A percentile compares a stretch with the other conserved stretches of the same genome.
Conservation (phyloP, 2,329 filamentous ascomycete species). For the Fusarium buxicola region DNA sequence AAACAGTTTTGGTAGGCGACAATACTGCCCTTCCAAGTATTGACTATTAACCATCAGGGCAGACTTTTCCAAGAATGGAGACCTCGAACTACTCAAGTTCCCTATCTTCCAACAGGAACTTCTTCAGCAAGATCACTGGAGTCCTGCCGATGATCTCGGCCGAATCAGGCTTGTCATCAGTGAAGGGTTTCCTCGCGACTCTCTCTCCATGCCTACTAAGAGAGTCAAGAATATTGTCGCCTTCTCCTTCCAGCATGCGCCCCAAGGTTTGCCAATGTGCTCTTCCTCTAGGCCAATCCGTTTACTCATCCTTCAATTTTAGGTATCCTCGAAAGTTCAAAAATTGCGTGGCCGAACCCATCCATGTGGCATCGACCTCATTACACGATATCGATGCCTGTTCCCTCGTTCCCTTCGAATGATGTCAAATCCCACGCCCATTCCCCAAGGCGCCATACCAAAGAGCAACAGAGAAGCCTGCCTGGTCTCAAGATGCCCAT, state of each 20-base stretch:
- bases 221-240: slow-evolving; percentile 77
- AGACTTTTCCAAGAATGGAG: slow-evolving; percentile 68
- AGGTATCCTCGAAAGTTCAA: slow-evolving; percentile 77
- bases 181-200: slow-evolving; percentile 74
- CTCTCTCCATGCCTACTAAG: slow-evolving; percentile 66
- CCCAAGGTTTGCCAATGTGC: slow-evolving; percentile 67
- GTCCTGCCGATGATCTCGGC: slow-evolving; percentile 75
- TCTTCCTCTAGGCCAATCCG: fast-evolving
- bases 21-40: too few species aligned
- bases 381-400: slow-evolving; percentile 55
- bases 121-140: slow-evolving; percentile 77
- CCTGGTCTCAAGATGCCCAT: neutral
- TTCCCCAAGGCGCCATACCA: slow-evolving; percentile 62
- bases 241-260: slow-evolving; percentile 89
- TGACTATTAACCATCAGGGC: slow-evolving; percentile 3
- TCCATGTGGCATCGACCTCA: slow-evolving; percentile 72
- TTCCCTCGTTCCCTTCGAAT: slow-evolving; percentile 57
- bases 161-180: slow-evolving; percentile 82
- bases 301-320: neutral
- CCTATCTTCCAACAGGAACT: slow-evolving; percentile 78
- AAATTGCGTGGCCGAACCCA: slow-evolving; percentile 84
- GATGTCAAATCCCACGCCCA: slow-evolving; percentile 70
- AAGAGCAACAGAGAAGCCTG: neutral
- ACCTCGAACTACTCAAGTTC: slow-evolving; percentile 73
- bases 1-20: slow-evolving; percentile 54